Base-by-base conservation (phyloP, 371 early-diverging fungal species). In the Mortierella sp. region DNA sequence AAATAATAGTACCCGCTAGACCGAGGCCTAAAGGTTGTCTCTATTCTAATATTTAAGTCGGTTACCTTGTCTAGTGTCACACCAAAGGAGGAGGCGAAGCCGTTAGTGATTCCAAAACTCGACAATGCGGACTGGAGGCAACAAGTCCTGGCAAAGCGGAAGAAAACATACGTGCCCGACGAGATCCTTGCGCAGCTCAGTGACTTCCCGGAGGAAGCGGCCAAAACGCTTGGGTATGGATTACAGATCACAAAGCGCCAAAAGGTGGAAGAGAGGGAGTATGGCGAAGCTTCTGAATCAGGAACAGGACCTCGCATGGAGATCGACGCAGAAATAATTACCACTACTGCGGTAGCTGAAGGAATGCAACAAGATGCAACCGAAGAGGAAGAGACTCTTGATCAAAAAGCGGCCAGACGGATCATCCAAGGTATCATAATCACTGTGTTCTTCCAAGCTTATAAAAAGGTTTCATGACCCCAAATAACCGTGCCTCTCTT, bases 371-470 rank as follows among this genome's bases (percentile, higher is more conserved):
- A 34, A 34, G 37, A 11, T 14, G 14, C 14, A 7, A 14, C 37
- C 37, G 1, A 1, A 34, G 37, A 34, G 26, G 69, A 81, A 42
- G 79, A 86, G 58, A 84, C 86, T 1, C 46, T 87, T 32, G 90
- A 91, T 43, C 83, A 89, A 58, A 60, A 79, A 27, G 91, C 91
- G 1, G 55, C 83, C 12, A 84, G 83, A 23, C 89, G 84, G 34
- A 72, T 91, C 42, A 61, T 88, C 7, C 72, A 60, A 56, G 82
- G 87, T 73, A 86, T n/a, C n/a, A n/a, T n/a, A n/a, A n/a, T n/a
- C n/a, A n/a, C n/a, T n/a, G n/a, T n/a, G n/a, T n/a, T n/a, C n/a
- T n/a, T n/a, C n/a, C n/a, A n/a, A n/a, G n/a, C n/a, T n/a, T n/a
- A n/a, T n/a, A n/a, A n/a, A n/a, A n/a, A n/a, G n/a, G n/a, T n/a